Base-by-base conservation (phyloP, 1,284 basidiomycete genomes). In the Caloboletus firmus region DNA sequence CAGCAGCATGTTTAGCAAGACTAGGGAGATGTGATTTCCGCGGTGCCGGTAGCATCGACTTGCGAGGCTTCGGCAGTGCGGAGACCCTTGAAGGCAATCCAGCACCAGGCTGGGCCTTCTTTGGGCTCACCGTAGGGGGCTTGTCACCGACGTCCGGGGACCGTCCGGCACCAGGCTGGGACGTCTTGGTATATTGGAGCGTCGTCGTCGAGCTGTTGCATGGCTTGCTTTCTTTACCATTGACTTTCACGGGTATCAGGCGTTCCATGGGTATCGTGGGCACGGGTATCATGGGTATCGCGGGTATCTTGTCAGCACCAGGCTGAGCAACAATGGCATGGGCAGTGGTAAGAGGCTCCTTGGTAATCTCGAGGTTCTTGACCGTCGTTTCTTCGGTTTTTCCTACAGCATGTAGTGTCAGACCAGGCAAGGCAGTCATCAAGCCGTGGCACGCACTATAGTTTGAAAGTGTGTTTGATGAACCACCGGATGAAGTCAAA, bases 181-280 rank as follows among this genome's bases (percentile, higher is more conserved):
- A 31, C 26, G 20, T 12, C 5, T 51, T 30, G 45, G 28, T 48
- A 50, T 46, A 10, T 35, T 44, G 57, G 53, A 44, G n/a, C 42
- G 35, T 63, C 41, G 17, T 55, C 43, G 45, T 24, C 24, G 24
- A 41, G 37, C 51, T 31, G 7, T 45, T 43, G 42, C 36, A 45
- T 45, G 49, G 1, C 20, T 43, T 49, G 34, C 66, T 68, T 45
- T 69, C 67, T 41, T 69, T 66, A 30, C 39, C 52, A 48, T 35
- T 48, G 39, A 44, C 30, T 17, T 45, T 62, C 37, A 44, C 20
- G 22, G 40, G 39, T 42, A 43, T 49, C 17, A 5, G 4, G 53
- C 45, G 45, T 13, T 26, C 49, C 51, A 42, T 49, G 41, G 56
- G 52, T 59, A 62, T 52, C 22, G 22, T 46, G 30, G 49, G 45